phyloP scores from a whole-genome alignment of 2,329 filamentous ascomycete genomes.

The Onygenales sp. region DNA sequence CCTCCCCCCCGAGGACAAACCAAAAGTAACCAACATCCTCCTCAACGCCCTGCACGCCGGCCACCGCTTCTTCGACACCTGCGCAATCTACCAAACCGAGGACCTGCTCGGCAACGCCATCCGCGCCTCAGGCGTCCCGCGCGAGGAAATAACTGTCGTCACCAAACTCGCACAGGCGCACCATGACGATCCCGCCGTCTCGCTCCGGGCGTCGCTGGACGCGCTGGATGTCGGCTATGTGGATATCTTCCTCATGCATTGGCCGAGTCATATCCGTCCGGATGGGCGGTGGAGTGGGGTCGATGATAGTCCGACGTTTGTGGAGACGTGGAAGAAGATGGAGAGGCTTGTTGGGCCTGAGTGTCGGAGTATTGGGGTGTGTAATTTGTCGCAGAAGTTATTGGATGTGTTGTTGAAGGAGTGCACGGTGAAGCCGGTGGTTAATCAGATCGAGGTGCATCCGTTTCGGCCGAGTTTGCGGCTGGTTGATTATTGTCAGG shows the following conservation, averaged over 20 bases:
- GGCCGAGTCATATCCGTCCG: background rate
- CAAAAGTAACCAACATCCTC: background rate
- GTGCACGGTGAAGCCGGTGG: background rate
- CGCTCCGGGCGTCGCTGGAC: background rate
- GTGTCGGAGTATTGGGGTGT: background rate
- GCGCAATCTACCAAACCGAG: background rate
- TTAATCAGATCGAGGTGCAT: conserved; percentile 1
- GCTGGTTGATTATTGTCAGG: background rate
- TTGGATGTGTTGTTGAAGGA: background rate
- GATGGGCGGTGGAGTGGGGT: background rate
- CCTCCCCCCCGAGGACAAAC: background rate
- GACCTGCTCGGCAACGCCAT: background rate
- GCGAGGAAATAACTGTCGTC: background rate
- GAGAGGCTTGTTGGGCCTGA: background rate
- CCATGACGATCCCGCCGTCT: background rate
- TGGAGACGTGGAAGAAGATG: background rate
- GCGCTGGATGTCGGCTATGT: background rate
- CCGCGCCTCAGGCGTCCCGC: background rate
- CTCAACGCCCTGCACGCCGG: background rate
- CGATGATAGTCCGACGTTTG: background rate
- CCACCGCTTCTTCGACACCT: background rate
- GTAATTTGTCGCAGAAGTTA: background rate
- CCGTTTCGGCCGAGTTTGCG: background rate
- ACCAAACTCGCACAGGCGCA: background rate
- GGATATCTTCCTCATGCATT: background rate